A percentile compares a stretch with the other conserved stretches of the same genome.
Evolutionary conservation across 2,329 filamentous ascomycete species (phyloP).

Genomic region (Ustulina deusta): DNA sequence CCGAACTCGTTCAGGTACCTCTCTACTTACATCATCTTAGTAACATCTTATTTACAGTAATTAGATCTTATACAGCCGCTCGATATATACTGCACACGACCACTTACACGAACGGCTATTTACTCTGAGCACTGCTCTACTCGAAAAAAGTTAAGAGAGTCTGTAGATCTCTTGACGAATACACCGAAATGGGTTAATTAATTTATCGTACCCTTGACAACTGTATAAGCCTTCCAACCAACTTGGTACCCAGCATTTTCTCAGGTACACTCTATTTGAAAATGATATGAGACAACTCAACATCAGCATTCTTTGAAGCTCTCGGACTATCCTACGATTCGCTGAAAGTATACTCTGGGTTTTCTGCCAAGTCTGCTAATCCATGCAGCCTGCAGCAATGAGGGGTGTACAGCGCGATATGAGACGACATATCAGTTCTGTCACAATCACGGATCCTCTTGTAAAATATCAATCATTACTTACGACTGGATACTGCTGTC

Average conservation of each 20-base stretch:
- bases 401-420: slow-evolving; percentile 43
- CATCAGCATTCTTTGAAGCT: not conserved
- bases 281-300: slow-evolving; percentile 6
- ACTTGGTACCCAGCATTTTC: not conserved
- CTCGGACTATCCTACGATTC: not conserved
- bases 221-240: too few species aligned
- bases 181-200: not conserved
- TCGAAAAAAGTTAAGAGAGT: not conserved
- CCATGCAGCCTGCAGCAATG: not conserved
- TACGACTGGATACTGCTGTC: slow-evolving; percentile 72
- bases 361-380: not conserved
- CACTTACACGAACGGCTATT: not conserved
- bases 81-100: not conserved
- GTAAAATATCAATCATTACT: slow-evolving; percentile 80
- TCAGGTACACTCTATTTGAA: not conserved
- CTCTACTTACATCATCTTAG: too few species aligned
- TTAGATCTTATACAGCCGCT: too few species aligned
- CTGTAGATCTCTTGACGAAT: not conserved
- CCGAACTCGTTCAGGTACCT: too few species aligned
- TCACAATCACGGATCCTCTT: slow-evolving; percentile 77
- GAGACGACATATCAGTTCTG: slow-evolving; percentile 56
- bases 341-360: not conserved
- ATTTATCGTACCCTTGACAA: not conserved
- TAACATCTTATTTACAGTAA: too few species aligned
- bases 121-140: not conserved